Evolutionary conservation across 257 asterid genomes (phyloP), one percentile per base, ranked within the genome.

Genomic region (Parsonsia alboflavescens): DNA sequence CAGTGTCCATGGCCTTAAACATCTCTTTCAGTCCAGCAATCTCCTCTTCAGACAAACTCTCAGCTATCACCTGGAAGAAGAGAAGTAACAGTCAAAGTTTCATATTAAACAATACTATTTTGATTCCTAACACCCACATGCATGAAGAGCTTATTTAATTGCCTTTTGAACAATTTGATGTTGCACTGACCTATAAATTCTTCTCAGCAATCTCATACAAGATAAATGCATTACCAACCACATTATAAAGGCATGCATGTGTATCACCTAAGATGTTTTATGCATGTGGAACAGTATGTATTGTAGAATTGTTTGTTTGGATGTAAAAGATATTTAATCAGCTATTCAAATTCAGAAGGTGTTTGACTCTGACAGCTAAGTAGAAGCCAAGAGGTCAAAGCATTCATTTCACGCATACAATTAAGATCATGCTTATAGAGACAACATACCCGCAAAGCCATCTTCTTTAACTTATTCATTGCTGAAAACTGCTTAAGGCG

Each of bases 1-100:
- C 98, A 71, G 96, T 88, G 84, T 93, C 98, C 98, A 93, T 90
- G 79, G 97, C 90, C 83, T 75, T 84, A 82, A 93, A 93, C 98
- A 93, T 93, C 86, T 89, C 97, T 78, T 81, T 93, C 67, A 93
- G 83, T 80, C 98, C 98, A 3, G 97, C 97, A 76, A 93, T 93
- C 85, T 93, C 98, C 83, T 93, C 97, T 81, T 90, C 96, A 26
- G 98, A 93, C 89, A 90, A 84, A 83, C 96, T 93, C 83, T 93
- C 98, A 77, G 98, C 98, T 72, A 93, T 93, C 54, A 93, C 98
- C 98, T 93, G 86, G 80, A 81, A 65, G 74, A 52, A 84, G 68
- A 79, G 65, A 65, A 68, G 68, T 66, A 24, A 21, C 33, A 36
- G 44, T 26, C 48, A 19, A 36, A 41, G 33, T 45, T n/a, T 57